Evolutionary conservation across 2,329 filamentous ascomycete species (phyloP).

Genomic region (Chaetomium strumarium): DNA sequence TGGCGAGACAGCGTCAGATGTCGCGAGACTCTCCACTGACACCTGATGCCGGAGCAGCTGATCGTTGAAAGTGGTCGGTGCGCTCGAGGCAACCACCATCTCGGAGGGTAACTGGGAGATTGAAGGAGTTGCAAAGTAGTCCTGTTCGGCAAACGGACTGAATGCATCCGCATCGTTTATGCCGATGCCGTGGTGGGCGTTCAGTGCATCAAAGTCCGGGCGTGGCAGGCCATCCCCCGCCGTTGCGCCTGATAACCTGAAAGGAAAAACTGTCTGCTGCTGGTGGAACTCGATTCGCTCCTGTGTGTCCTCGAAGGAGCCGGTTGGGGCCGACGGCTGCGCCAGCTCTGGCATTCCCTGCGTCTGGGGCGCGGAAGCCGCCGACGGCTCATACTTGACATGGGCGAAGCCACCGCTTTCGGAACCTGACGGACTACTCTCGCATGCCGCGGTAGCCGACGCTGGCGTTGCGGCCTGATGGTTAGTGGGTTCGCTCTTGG

Average conservation of each 20-base stretch:
- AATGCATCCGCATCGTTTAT: constrained; percentile 11
- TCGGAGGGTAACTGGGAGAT: constrained; percentile 21
- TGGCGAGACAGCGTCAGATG: constrained; percentile 29
- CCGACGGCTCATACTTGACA: constrained; percentile 10
- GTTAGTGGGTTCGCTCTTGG: constrained; percentile 10
- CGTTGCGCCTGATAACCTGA: constrained; percentile 3
- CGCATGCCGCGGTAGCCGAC: background rate
- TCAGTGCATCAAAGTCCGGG: constrained; percentile 5
- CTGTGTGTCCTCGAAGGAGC: constrained; percentile 11
- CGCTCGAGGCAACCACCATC: constrained; percentile 14
- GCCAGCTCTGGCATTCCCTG: constrained; percentile 4
- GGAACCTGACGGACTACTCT: constrained; percentile 16
- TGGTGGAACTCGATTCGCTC: constrained; percentile 11
- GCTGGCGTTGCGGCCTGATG: background rate
- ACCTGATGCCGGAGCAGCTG: constrained; percentile 12
- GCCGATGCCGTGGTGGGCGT: constrained; percentile 6
- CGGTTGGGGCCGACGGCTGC: constrained; percentile 2
- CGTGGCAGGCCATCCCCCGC: constrained; percentile 3
- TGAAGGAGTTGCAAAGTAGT: constrained; percentile 17
- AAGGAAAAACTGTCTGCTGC: constrained; percentile 13
- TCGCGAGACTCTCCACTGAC: constrained; percentile 20
- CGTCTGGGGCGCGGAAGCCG: constrained; percentile 1
- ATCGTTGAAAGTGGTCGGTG: background rate
- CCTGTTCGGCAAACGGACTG: constrained; percentile 15
- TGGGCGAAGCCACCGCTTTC: constrained; percentile 16